Conservation (phyloP, 2,329 filamentous ascomycete genomes). For the Paracamarosporium sp. region DNA sequence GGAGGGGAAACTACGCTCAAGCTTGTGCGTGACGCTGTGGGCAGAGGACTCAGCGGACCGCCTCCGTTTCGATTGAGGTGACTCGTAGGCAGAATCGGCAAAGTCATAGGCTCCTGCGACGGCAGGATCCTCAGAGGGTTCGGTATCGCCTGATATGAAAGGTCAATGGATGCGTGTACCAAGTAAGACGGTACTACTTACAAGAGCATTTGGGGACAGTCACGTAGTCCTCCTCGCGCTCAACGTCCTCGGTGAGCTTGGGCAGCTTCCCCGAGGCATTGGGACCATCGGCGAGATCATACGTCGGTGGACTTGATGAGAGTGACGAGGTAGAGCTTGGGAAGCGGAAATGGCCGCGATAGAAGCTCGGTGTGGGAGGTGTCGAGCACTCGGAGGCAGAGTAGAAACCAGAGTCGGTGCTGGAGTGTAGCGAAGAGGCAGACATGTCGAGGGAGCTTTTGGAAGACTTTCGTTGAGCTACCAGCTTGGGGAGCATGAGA, state of each 20-base stretch:
- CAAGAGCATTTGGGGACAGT: conserved; percentile 69
- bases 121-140: conserved; percentile 54
- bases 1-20: conserved; percentile 67
- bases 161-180: conserved; percentile 27
- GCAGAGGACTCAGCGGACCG: conserved; percentile 66
- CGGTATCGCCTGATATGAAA: conserved; percentile 61
- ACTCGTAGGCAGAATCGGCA: conserved; percentile 64
- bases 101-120: conserved; percentile 68
- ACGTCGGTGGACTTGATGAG: conserved; percentile 60
- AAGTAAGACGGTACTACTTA: conserved; percentile 57
- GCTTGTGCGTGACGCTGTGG: conserved; percentile 67
- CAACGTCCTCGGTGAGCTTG: conserved; percentile 83
- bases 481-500: conserved; percentile 46
- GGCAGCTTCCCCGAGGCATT: conserved; percentile 71
- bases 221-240: conserved; percentile 68
- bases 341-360: conserved; percentile 68
- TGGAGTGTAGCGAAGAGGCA: conserved; percentile 41
- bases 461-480: conserved; percentile 45
- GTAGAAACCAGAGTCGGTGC: conserved; percentile 46
- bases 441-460: conserved; percentile 43
- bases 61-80: conserved; percentile 63
- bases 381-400: conserved; percentile 72
- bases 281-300: conserved; percentile 64
- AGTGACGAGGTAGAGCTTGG: conserved; percentile 82
- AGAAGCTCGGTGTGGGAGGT: conserved; percentile 75